Percentiles rank a stretch among this genome's conserved stretches.
Evolutionary conservation across 1,139 yeast genomes (phyloP).

Genomic region (Blastobotrys apis): DNA sequence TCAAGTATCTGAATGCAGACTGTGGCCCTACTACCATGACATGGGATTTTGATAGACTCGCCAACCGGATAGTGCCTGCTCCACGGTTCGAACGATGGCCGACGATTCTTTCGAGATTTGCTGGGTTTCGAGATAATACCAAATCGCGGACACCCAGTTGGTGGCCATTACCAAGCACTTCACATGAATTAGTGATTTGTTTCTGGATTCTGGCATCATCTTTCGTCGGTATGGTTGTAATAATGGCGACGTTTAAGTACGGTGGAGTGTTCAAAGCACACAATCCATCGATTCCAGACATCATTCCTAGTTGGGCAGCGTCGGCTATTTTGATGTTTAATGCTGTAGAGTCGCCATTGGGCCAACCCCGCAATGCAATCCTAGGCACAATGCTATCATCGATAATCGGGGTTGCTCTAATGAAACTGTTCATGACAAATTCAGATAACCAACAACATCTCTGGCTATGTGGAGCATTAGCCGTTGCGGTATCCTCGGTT

Average conservation of each 20-base stretch:
- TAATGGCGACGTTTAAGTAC: conserved; percentile 51
- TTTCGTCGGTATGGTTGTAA: conserved; percentile 49
- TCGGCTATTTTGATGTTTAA: conserved; percentile 61
- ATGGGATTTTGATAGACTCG: conserved; percentile 23
- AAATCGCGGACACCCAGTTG: too few relatives aligned
- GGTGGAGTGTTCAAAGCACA: conserved; percentile 41
- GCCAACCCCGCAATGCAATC: conserved; percentile 62
- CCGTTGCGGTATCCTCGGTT: conserved; percentile 55
- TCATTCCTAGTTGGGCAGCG: conserved; percentile 62
- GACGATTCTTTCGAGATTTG: conserved; percentile 18
- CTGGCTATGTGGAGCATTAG: conserved; percentile 60
- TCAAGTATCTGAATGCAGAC: too few relatives aligned
- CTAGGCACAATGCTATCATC: conserved; percentile 55
- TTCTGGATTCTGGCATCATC: conserved; percentile 35
- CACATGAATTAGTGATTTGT: conserved; percentile 11
- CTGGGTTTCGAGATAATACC: conserved; percentile 25
- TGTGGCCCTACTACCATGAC: too few relatives aligned
- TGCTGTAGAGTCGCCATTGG: conserved; percentile 53
- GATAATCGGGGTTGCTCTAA: conserved; percentile 51
- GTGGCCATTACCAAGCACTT: too few relatives aligned
- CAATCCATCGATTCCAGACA: conserved; percentile 50
- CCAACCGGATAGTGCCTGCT: conserved; percentile 23
- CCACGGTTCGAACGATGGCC: conserved; percentile 26
- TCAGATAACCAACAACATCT: conserved; percentile 39
- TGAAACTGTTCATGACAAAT: conserved; percentile 46